These are phyloP conservation scores for Straminergon stramineum DNA, from an alignment of 225 moss, liverwort and hornwort genomes.

Conservation along the genomic window DNA sequence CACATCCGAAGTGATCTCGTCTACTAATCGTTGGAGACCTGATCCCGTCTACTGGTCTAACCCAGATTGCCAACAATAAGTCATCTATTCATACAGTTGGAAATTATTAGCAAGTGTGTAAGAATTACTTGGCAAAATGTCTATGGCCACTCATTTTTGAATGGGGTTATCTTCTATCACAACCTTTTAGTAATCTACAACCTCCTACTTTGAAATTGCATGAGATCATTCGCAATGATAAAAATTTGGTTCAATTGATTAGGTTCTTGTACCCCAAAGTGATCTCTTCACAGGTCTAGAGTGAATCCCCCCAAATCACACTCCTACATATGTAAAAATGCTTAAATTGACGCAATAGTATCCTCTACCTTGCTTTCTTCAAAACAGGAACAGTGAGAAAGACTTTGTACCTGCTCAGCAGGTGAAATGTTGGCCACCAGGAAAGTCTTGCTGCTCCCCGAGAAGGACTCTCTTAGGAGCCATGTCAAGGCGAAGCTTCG, in stretches of 20 bases:
- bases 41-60: not conserved
- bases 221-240: not conserved
- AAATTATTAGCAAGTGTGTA: not conserved
- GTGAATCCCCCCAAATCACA: not conserved
- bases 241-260: not conserved
- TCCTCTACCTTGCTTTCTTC: not conserved
- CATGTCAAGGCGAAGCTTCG: conserved; percentile 56
- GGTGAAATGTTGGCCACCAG: conserved; percentile 70
- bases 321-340: not conserved
- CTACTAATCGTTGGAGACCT: not conserved
- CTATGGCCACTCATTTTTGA: not conserved
- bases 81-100: not conserved
- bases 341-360: not conserved
- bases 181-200: not conserved
- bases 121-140: not conserved
- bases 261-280: not conserved
- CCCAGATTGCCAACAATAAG: not conserved
- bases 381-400: not conserved
- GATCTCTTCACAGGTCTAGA: not conserved
- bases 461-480: conserved; percentile 71
- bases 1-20: not conserved
- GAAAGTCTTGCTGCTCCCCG: conserved; percentile 50
- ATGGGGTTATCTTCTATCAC: not conserved
- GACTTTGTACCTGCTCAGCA: conserved; percentile 49
- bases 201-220: not conserved